phyloP scores from a whole-genome alignment of 306 rosid species.

The Pyrus pyrifolia region DNA sequence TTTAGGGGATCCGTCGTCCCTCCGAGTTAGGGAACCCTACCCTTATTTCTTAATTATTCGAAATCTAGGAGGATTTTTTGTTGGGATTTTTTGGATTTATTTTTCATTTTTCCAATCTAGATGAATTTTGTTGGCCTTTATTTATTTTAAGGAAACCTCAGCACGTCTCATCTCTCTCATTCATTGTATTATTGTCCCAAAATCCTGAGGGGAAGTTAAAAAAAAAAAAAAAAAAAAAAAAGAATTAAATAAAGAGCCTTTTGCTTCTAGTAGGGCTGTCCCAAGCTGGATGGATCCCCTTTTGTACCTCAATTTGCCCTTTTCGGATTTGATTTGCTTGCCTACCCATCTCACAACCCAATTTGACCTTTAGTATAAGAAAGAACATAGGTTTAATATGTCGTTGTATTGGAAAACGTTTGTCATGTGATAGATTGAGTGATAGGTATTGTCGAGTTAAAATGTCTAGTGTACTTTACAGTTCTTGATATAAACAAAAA shows the following conservation, averaged over 20 bases:
- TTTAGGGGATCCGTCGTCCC: constrained; percentile 9
- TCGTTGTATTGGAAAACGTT: too few relatives aligned
- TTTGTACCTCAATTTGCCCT: constrained; percentile 10
- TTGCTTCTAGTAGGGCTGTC: background rate
- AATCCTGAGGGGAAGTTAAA: background rate
- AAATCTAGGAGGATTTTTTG: constrained; percentile 7
- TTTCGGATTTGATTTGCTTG: constrained; percentile 15
- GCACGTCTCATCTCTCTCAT: background rate
- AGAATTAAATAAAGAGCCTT: background rate
- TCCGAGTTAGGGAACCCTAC: background rate
- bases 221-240: background rate
- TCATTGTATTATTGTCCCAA: background rate
- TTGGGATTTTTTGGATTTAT: constrained; percentile 12
- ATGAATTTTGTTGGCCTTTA: background rate
- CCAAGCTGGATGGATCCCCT: background rate
- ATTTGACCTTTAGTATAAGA: background rate
- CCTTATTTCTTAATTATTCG: background rate
- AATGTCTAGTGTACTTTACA: too few relatives aligned
- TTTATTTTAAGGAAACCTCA: background rate
- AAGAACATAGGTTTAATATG: too few relatives aligned
- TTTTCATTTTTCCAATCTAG: background rate
- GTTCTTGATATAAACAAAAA: too few relatives aligned
- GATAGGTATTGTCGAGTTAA: too few relatives aligned
- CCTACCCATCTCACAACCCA: background rate
- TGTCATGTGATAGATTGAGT: too few relatives aligned